phyloP scores from a whole-genome alignment of 2,329 filamentous ascomycete genomes.

The Talaromyces sp. region DNA sequence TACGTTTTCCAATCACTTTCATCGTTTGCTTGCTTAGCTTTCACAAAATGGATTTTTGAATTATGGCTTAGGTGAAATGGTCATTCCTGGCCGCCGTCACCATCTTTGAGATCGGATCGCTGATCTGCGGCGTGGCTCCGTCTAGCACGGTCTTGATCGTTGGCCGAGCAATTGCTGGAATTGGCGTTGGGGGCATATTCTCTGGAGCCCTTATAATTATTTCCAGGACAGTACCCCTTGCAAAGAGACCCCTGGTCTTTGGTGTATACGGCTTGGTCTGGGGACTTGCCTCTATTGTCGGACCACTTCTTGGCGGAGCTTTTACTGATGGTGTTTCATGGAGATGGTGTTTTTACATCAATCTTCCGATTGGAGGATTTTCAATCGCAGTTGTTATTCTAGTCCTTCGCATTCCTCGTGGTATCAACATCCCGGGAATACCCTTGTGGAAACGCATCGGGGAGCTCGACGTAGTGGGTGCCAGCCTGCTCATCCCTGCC shows the following conservation, averaged over 20 bases:
- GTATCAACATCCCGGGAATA: not conserved
- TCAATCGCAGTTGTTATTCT: slow-evolving; percentile 5
- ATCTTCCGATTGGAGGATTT: slow-evolving; percentile 46
- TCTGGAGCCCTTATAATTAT: slow-evolving; percentile 41
- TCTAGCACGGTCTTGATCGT: slow-evolving; percentile 39
- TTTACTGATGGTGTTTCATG: slow-evolving; percentile 40
- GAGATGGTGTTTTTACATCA: slow-evolving; percentile 54
- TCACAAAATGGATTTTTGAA: not conserved
- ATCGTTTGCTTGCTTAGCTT: not conserved
- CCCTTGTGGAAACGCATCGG: not conserved
- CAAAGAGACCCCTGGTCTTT: slow-evolving; percentile 39
- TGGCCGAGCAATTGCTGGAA: slow-evolving; percentile 41
- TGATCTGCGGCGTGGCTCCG: slow-evolving; percentile 38
- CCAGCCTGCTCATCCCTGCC: slow-evolving; percentile 37
- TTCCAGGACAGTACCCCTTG: slow-evolving; percentile 39
- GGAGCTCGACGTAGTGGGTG: slow-evolving; percentile 46
- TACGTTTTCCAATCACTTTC: not conserved
- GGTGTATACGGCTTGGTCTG: slow-evolving; percentile 43
- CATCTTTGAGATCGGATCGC: slow-evolving; percentile 44
- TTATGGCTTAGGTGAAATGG: slow-evolving; percentile 37
- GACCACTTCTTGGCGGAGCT: slow-evolving; percentile 41
- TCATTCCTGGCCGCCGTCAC: slow-evolving; percentile 37
- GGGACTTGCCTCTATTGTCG: slow-evolving; percentile 42
- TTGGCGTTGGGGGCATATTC: slow-evolving; percentile 39
- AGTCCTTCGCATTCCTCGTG: not conserved